Conservation (phyloP, 2,329 filamentous ascomycete species). For the Cryphonectria nitschkei region DNA sequence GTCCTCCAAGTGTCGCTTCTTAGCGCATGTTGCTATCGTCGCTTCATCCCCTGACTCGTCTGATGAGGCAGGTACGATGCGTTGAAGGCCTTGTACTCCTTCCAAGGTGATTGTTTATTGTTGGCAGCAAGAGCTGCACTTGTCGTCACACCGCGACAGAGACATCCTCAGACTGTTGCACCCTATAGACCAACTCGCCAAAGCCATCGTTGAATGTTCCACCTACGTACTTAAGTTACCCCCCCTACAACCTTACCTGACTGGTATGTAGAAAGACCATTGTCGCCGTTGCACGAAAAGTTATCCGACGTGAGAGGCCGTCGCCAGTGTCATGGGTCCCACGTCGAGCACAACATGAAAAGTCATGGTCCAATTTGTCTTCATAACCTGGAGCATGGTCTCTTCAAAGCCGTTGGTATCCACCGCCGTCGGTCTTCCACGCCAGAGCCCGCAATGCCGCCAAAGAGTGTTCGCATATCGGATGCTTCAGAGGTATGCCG, state of each 20-base stretch:
- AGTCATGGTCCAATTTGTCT: slow-evolving; percentile 13
- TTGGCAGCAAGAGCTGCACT: not conserved
- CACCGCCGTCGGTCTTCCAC: not conserved
- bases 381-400: slow-evolving; percentile 14
- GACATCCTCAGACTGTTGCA: not conserved
- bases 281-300: slow-evolving; percentile 8
- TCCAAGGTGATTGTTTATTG: not conserved
- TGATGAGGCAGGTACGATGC: not conserved
- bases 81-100: not conserved
- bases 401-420: slow-evolving; percentile 17
- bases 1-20: no score
- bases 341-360: slow-evolving; percentile 15
- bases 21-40: not conserved
- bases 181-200: not conserved
- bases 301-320: slow-evolving; percentile 2
- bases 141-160: not conserved
- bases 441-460: not conserved
- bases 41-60: not conserved
- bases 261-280: not conserved
- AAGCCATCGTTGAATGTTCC: not conserved
- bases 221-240: not conserved
- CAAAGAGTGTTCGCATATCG: slow-evolving; percentile 7
- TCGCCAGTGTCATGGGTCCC: slow-evolving; percentile 8
- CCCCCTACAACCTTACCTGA: not conserved
- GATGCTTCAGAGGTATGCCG: slow-evolving; percentile 16